phyloP scores from a whole-genome alignment of 805 yeast species.

The Zygoascus flipseniorum region DNA sequence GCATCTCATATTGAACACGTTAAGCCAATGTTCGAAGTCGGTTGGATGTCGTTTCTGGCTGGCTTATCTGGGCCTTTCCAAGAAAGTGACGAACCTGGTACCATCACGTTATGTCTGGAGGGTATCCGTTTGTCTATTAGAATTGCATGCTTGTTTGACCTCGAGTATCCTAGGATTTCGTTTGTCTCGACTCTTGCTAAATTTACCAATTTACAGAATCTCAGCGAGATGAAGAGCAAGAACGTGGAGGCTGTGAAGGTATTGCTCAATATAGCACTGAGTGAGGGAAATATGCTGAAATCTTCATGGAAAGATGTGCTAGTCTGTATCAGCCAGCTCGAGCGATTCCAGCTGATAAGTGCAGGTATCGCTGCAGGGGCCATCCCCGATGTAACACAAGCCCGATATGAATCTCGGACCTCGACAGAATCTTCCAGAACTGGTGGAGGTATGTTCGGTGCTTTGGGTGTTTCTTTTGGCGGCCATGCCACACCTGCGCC shows the following conservation, averaged over 20 bases:
- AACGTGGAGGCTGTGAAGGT: constrained; percentile 74
- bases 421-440: constrained; percentile 15
- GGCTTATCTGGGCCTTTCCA: constrained; percentile 91
- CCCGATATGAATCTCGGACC: constrained; percentile 47
- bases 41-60: constrained; percentile 96
- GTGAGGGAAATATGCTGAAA: constrained; percentile 67
- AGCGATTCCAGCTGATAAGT: constrained; percentile 78
- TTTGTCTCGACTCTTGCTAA: constrained; percentile 86
- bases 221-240: constrained; percentile 67
- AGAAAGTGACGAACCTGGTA: constrained; percentile 63
- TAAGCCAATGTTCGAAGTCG: constrained; percentile 81
- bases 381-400: constrained; percentile 78
- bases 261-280: constrained; percentile 64
- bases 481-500: background rate
- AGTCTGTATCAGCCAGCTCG: constrained; percentile 80
- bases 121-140: constrained; percentile 79
- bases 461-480: background rate
- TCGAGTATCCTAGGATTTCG: constrained; percentile 78
- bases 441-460: constrained; percentile 10
- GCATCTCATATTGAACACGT: constrained; percentile 89
- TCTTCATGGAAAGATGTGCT: constrained; percentile 81
- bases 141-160: constrained; percentile 74
- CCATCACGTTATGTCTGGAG: constrained; percentile 54
- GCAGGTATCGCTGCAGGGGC: constrained; percentile 77
- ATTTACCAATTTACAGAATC: constrained; percentile 71